phyloP scores from a whole-genome alignment of 768 basidiomycete genomes.

The Leccinum fibrillosum region DNA sequence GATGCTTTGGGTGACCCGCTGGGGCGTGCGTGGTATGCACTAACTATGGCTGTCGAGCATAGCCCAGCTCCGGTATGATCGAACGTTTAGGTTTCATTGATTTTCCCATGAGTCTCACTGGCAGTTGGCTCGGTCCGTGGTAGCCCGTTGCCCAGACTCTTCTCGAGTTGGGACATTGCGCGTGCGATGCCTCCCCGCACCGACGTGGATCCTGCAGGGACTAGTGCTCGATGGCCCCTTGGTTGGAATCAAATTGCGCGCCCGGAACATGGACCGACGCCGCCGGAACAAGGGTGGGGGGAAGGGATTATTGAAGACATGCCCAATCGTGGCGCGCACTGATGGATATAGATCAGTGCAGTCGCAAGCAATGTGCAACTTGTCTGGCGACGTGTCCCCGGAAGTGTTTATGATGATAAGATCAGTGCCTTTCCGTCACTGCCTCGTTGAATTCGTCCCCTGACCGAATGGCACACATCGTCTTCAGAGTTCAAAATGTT shows the following conservation, averaged over 20 bases:
- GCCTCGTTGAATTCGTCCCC: not conserved
- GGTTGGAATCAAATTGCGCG: conserved; percentile 1
- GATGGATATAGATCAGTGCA: conserved; percentile 7
- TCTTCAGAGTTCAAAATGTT: not conserved
- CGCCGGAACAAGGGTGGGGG: conserved; percentile 7
- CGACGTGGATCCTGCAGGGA: conserved; percentile 19
- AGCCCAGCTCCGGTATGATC: conserved; percentile 31
- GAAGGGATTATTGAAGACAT: conserved; percentile 8
- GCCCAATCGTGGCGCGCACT: conserved; percentile 14
- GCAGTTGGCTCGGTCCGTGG: conserved; percentile 6
- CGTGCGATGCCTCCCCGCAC: not conserved
- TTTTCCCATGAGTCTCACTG: conserved; percentile 13
- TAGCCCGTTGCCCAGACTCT: conserved; percentile 10
- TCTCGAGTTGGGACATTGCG: conserved; percentile 10
- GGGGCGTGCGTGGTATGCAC: conserved; percentile 10
- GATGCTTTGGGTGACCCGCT: conserved; percentile 3
- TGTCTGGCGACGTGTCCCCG: not conserved
- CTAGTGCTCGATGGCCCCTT: not conserved
- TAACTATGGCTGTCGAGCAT: conserved; percentile 23
- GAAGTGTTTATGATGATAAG: not conserved
- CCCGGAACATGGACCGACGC: conserved; percentile 10
- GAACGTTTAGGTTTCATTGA: conserved; percentile 16
- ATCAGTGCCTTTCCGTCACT: conserved; percentile 3
- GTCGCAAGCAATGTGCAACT: not conserved
- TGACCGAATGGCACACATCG: not conserved